These are phyloP conservation scores for Scheffersomyces coipomensis DNA, from an alignment of 805 yeast species.

Conservation along the genomic window DNA sequence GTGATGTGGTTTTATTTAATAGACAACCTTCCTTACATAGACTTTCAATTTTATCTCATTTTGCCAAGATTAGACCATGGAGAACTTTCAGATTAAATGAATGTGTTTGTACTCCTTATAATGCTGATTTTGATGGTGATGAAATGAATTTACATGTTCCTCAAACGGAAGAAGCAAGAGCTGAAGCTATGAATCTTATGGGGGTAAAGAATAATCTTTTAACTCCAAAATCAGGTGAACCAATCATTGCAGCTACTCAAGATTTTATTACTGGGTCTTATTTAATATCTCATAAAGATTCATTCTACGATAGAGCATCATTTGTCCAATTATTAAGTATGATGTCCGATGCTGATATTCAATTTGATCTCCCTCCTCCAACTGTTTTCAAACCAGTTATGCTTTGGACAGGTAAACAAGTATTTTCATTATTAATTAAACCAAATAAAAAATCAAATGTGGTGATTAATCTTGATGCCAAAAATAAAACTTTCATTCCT, in stretches of 20 bases:
- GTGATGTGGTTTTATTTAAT: slow-evolving; percentile 92
- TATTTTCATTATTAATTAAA: slow-evolving; percentile 80
- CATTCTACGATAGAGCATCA: slow-evolving; percentile 85
- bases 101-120: slow-evolving; percentile 99
- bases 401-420: slow-evolving; percentile 98
- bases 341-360: slow-evolving; percentile 92
- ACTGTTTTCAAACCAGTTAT: slow-evolving; percentile 84
- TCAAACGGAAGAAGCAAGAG: slow-evolving; percentile 97
- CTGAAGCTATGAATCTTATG: slow-evolving; percentile 98
- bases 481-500: slow-evolving; percentile 83
- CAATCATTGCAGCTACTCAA: slow-evolving; percentile 98
- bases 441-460: slow-evolving; percentile 80
- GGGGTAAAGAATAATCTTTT: slow-evolving; percentile 93
- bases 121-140: slow-evolving; percentile 99
- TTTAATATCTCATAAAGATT: slow-evolving; percentile 87
- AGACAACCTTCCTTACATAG: slow-evolving; percentile 98
- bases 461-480: slow-evolving; percentile 88
- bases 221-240: slow-evolving; percentile 98
- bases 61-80: slow-evolving; percentile 96
- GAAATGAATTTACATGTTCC: slow-evolving; percentile 99
- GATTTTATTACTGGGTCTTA: slow-evolving; percentile 98
- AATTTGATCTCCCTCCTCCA: slow-evolving; percentile 95
- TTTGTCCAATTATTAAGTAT: slow-evolving; percentile 80
- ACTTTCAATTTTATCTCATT: slow-evolving; percentile 89
- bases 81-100: slow-evolving; percentile 94